A percentile compares a stretch with the other conserved stretches of the same genome.
phyloP scores from a whole-genome alignment of 164 flowering plant species.

The Berberis thunbergii region DNA sequence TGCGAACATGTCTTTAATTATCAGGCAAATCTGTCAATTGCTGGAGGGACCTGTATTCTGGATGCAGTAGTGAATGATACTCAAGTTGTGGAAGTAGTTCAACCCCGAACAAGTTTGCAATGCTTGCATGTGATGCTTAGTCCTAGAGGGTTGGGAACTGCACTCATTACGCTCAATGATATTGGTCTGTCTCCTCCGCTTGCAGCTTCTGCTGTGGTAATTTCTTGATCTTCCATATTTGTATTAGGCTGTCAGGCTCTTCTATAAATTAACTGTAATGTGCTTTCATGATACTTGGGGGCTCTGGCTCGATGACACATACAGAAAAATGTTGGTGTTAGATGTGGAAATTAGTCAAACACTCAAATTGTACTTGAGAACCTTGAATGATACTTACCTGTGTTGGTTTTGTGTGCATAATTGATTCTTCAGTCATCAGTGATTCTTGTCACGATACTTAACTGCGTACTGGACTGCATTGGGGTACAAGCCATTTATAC shows the following conservation, averaged over 20 bases:
- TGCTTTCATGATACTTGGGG: too few species aligned
- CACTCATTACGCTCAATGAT: conserved; percentile 67
- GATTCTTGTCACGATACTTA: too few species aligned
- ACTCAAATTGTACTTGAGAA: too few species aligned
- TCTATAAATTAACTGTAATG: too few species aligned
- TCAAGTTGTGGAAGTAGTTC: conserved; percentile 57
- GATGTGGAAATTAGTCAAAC: too few species aligned
- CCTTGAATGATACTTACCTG: too few species aligned
- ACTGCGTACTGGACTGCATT: too few species aligned
- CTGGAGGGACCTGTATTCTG: conserved; percentile 80
- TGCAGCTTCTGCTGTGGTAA: conserved; percentile 65
- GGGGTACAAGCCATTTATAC: too few species aligned
- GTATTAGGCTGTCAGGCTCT: not conserved
- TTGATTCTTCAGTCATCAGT: too few species aligned
- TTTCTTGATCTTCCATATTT: conserved; percentile 3
- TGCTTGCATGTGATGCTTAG: conserved; percentile 48
- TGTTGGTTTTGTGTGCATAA: too few species aligned
- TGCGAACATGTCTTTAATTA: not conserved
- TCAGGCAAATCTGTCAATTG: conserved; percentile 60
- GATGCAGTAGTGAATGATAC: conserved; percentile 70
- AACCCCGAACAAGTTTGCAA: conserved; percentile 37
- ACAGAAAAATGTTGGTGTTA: too few species aligned
- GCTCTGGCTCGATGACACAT: too few species aligned
- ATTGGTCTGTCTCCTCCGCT: conserved; percentile 65
- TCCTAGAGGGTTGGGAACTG: conserved; percentile 66